Conservation (phyloP, 2,329 filamentous ascomycete species). For the Penicillium concentricum region DNA sequence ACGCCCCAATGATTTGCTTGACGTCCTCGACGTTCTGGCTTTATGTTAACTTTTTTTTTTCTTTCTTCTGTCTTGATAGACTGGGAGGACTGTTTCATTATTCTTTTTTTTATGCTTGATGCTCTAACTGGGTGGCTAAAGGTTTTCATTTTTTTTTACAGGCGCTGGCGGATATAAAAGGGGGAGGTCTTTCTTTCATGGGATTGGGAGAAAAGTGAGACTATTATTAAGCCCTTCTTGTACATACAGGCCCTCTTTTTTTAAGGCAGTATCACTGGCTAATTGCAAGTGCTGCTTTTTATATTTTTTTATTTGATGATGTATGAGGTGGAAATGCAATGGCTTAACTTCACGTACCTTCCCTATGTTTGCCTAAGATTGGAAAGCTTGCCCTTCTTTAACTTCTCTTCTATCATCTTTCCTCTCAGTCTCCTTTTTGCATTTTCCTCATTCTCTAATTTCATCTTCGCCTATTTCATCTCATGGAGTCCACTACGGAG, state of each 20-base stretch:
- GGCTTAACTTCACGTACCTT: slow-evolving; percentile 5
- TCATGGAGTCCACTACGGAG: neutral
- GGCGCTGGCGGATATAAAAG: slow-evolving; percentile 22
- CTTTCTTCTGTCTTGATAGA: slow-evolving; percentile 35
- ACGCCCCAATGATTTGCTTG: slow-evolving; percentile 31
- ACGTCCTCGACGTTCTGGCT: slow-evolving; percentile 1
- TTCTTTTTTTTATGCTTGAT: slow-evolving; percentile 15
- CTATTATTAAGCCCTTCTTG: slow-evolving; percentile 25
- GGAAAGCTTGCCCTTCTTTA: neutral
- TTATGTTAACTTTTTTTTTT: slow-evolving; percentile 12
- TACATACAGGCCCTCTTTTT: slow-evolving; percentile 28
- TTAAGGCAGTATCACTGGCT: slow-evolving; percentile 11
- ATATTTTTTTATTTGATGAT: slow-evolving; percentile 7
- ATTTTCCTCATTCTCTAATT: neutral
- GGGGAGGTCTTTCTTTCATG: slow-evolving; percentile 14
- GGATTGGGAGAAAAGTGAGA: slow-evolving; percentile 15
- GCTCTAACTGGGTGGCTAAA: slow-evolving; percentile 25
- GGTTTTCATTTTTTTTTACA: slow-evolving; percentile 19
- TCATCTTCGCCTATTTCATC: neutral
- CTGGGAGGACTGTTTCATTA: slow-evolving; percentile 22
- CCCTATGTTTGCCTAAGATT: neutral
- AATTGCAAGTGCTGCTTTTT: slow-evolving; percentile 3
- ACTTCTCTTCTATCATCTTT: neutral
- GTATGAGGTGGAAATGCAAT: slow-evolving; percentile 6
- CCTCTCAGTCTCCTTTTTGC: neutral